Evolutionary conservation across 2,329 filamentous ascomycete genomes (phyloP).

Genomic region (Neocatenulostroma microsporum): DNA sequence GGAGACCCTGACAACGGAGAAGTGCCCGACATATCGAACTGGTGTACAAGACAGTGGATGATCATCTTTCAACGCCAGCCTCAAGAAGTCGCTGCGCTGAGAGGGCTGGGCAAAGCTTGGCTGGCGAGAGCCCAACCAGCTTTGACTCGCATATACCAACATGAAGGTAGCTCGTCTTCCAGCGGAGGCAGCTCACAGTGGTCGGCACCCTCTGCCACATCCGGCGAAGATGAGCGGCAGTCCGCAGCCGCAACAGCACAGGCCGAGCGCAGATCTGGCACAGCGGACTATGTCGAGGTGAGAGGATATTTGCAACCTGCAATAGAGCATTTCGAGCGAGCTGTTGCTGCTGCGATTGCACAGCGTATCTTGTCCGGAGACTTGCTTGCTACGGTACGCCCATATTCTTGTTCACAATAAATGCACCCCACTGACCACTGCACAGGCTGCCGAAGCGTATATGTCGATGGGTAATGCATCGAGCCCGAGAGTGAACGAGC

Average conservation of each 20-base stretch:
- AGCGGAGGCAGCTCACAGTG: constrained; percentile 28
- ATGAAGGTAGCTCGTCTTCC: constrained; percentile 35
- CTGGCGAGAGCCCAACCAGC: constrained; percentile 44
- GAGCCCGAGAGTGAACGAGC: constrained; percentile 36
- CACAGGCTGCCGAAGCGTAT: constrained; percentile 44
- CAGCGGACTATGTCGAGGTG: constrained; percentile 45
- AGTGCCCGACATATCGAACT: constrained; percentile 41
- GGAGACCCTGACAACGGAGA: constrained; percentile 41
- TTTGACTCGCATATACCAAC: constrained; percentile 41
- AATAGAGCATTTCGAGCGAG: constrained; percentile 44
- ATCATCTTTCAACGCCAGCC: constrained; percentile 39
- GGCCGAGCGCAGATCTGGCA: constrained; percentile 32
- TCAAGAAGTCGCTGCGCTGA: constrained; percentile 36
- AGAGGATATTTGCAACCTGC: constrained; percentile 45
- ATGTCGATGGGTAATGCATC: constrained; percentile 48
- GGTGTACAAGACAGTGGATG: constrained; percentile 44
- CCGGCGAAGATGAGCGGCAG: constrained; percentile 19
- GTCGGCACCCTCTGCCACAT: constrained; percentile 27
- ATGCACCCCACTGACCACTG: constrained; percentile 2
- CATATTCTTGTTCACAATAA: constrained; percentile 8
- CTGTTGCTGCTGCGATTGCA: constrained; percentile 37
- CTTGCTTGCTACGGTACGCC: constrained; percentile 40
- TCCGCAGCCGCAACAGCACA: constrained; percentile 22
- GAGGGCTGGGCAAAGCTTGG: constrained; percentile 47
- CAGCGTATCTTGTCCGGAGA: constrained; percentile 34